A percentile compares a stretch with the other conserved stretches of the same genome.
Evolutionary conservation across 768 basidiomycete genomes (phyloP).

Genomic region (Termitomyces eurrhizus): DNA sequence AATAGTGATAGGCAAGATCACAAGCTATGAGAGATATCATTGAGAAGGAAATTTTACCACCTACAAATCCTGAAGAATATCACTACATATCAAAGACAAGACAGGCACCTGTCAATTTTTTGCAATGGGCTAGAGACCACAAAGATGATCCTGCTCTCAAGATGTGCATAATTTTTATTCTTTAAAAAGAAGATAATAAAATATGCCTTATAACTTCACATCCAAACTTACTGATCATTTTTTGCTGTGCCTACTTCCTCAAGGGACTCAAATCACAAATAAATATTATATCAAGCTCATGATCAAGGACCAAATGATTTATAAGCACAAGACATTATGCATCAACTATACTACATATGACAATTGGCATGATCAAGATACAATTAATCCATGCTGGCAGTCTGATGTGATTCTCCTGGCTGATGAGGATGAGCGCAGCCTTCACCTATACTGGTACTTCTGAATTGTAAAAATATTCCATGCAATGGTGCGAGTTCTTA

Average conservation of each 20-base stretch:
- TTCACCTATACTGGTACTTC: too few relatives aligned
- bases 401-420: not conserved
- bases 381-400: not conserved
- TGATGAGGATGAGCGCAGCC: not conserved
- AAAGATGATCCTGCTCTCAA: not conserved
- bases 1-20: constrained; percentile 10
- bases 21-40: not conserved
- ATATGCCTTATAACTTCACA: not conserved
- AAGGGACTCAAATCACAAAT: not conserved
- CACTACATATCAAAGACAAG: too few relatives aligned
- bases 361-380: not conserved
- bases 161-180: too few relatives aligned
- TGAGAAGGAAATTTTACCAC: not conserved
- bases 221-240: not conserved
- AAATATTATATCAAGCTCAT: not conserved
- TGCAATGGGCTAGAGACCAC: too few relatives aligned
- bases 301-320: not conserved
- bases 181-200: too few relatives aligned
- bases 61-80: not conserved
- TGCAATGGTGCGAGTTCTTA: not conserved
- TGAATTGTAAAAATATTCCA: not conserved
- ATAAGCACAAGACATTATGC: not conserved
- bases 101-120: too few relatives aligned
- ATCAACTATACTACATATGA: not conserved
- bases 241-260: not conserved